A percentile compares a stretch with the other conserved stretches of the same genome.
These are phyloP conservation scores for Lolium perenne DNA, from an alignment of 176 grass and related monocot species.

Conservation along the genomic window DNA sequence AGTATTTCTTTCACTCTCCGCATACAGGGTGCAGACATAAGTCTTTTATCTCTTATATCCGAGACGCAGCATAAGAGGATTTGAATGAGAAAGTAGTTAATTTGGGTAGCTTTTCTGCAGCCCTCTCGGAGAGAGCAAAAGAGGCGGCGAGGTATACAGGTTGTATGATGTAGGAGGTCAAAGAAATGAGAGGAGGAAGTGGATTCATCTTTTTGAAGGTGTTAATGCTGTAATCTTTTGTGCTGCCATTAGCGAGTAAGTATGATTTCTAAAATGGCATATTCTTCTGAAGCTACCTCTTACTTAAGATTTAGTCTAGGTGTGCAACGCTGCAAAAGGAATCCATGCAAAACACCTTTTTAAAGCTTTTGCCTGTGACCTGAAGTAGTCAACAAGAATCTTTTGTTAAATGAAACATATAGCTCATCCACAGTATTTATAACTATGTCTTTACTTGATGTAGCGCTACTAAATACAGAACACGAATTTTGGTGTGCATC, in stretches of 20 bases:
- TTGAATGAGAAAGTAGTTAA: not conserved
- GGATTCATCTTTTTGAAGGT: conserved; percentile 99
- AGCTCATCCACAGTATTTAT: not conserved
- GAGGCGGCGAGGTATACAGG: conserved; percentile 90
- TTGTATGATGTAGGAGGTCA: conserved; percentile 97
- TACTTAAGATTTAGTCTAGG: conserved; percentile 7
- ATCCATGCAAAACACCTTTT: not conserved
- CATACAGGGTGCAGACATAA: not conserved
- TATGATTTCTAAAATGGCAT: not conserved
- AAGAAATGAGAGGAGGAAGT: conserved; percentile 99
- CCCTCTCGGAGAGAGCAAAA: conserved; percentile 92
- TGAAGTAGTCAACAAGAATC: not conserved
- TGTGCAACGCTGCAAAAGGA: not conserved
- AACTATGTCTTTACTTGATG: not conserved
- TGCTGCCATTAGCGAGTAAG: conserved; percentile 99
- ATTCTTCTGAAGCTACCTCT: conserved; percentile 13
- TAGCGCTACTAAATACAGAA: not conserved
- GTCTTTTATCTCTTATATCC: not conserved
- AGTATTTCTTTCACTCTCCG: conserved; percentile 10
- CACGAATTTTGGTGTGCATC: not conserved
- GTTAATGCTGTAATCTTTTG: conserved; percentile 97
- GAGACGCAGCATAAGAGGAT: not conserved
- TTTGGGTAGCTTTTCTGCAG: conserved; percentile 48
- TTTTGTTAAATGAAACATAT: not conserved
- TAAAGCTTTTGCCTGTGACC: not conserved